Base-by-base conservation (phyloP, 2,329 filamentous ascomycete genomes). In the Capronia americana region DNA sequence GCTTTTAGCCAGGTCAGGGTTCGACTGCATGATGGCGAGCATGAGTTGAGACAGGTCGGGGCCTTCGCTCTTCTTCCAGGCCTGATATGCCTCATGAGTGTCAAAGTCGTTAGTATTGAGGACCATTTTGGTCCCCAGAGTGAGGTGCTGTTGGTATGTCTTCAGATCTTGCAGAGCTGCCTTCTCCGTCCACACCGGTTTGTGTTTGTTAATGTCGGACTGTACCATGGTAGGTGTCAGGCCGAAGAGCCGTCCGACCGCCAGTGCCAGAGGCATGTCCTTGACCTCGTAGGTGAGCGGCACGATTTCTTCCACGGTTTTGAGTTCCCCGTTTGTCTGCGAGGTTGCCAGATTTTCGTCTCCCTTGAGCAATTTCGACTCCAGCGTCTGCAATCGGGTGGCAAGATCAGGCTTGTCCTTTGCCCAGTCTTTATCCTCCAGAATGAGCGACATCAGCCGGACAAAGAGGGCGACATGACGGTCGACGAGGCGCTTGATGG, bases 381-480 rank as follows among this genome's bases (percentile, higher is more conserved):
- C 95, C 73, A 99, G 85, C 12, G 89, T 92, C 51, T 87, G 86
- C 65, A 99, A 82, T 68, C 92, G 88, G 70, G 85, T 87, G 76
- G 92, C 89, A 64, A 99, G 85, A 76, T 99, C 94, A 5, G 92
- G 90, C 69, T 91, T 88, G 75, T 96, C 92, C 75, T 90, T 90
- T 69, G 91, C 89, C 84, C 92, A 93, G 71, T 94, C 92, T 71
- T 95, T 88, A 71, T 93, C 90, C 73, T 90, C 90, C 70, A 98
- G 81, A 23, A 93, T 92, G 70, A 88, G 87, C 73, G 88, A 89
- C 73, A 97, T 87, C 57, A 99, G 84, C 57, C 95, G 89, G 70
- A 99, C 90, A 76, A 99, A 99, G 67, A 99, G 86, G 57, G 95
- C 95, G 64, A 98, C 89, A 78, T 99, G 95, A 62, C 94, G 88